Base-by-base conservation (phyloP, 371 early-diverging fungal genomes). In the Coemansia linderi region DNA sequence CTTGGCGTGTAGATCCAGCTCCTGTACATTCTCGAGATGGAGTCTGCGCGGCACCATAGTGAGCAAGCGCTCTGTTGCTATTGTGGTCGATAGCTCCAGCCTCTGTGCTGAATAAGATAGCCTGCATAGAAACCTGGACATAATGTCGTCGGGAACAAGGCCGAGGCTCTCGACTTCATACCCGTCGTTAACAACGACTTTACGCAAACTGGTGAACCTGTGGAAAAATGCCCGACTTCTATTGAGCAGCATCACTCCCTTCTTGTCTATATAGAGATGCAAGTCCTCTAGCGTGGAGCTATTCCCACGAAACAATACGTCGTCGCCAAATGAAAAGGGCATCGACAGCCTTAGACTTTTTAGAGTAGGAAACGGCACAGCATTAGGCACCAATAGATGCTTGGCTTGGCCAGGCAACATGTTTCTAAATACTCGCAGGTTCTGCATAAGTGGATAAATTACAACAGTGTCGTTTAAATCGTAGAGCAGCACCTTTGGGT, bases 281-380 rank as follows among this genome's bases (percentile, higher is more conserved):
- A 54, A 5, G 31, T 54, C 27, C 17, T 54, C 54, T 17, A 54
- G 29, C 15, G 54, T 29, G 15, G 29, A 17, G 15, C 54, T 54
- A 31, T 54, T 54, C 13, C 54, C 54, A 15, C 54, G 27, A 54
- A 54, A 54, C 54, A 29, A 24, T 0, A 54, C 29, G 17, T 54
- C 54, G 31, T 54, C 54, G 4, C 54, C 54, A 29, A 54, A 54
- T 17, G 29, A 29, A 29, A 54, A 54, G 6, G 54, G 54, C 54
- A 54, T 54, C 54, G 31, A 54, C n/a, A 54, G 4, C 31, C 15
- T 54, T 29, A 54, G 12, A 17, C 17, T 12, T 2, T 31, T 54
- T 15, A 54, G 54, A 15, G 8, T 54, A 15, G 54, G 54, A 31
- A 54, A 54, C 7, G 54, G 54, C 13, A 54, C 54, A 12, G 15